A percentile compares a stretch with the other conserved stretches of the same genome.
Evolutionary conservation across 1,284 basidiomycete genomes (phyloP).

Genomic region (Phellopilus nigrolimitatus): DNA sequence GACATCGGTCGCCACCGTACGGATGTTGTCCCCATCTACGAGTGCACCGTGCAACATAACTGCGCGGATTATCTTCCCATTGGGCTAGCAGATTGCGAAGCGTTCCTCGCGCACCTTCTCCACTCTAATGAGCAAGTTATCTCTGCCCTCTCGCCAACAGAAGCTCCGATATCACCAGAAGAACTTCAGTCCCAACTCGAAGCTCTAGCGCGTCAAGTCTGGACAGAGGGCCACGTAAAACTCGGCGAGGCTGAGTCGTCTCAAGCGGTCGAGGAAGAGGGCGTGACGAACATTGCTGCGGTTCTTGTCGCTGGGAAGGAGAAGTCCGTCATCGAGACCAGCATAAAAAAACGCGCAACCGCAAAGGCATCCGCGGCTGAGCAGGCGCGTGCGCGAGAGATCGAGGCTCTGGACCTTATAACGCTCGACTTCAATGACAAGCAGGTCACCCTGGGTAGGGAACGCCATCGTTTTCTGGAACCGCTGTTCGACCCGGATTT

Average conservation of each 20-base stretch:
- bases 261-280: slow-evolving; percentile 63
- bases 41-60: slow-evolving; percentile 64
- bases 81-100: slow-evolving; percentile 73
- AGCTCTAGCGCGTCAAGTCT: slow-evolving; percentile 56
- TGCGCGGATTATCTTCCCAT: slow-evolving; percentile 58
- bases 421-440: slow-evolving; percentile 69
- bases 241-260: slow-evolving; percentile 68
- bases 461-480: slow-evolving; percentile 87
- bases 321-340: slow-evolving; percentile 75
- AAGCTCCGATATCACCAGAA: slow-evolving; percentile 40
- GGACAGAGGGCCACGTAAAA: slow-evolving; percentile 59
- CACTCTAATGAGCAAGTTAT: slow-evolving; percentile 59
- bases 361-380: slow-evolving; percentile 76
- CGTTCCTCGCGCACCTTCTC: slow-evolving; percentile 70
- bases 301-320: slow-evolving; percentile 78
- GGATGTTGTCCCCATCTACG: slow-evolving; percentile 77
- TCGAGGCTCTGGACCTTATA: slow-evolving; percentile 76
- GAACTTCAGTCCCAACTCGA: slow-evolving; percentile 46
- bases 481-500: slow-evolving; percentile 77
- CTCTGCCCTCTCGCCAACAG: slow-evolving; percentile 52
- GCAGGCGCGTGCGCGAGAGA: slow-evolving; percentile 72
- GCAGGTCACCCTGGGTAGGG: slow-evolving; percentile 77
- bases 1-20: slow-evolving; percentile 79
- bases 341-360: slow-evolving; percentile 71
- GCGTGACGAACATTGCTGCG: slow-evolving; percentile 79